phyloP scores from a whole-genome alignment of 2,329 filamentous ascomycete species.

The Penicillium sp. region DNA sequence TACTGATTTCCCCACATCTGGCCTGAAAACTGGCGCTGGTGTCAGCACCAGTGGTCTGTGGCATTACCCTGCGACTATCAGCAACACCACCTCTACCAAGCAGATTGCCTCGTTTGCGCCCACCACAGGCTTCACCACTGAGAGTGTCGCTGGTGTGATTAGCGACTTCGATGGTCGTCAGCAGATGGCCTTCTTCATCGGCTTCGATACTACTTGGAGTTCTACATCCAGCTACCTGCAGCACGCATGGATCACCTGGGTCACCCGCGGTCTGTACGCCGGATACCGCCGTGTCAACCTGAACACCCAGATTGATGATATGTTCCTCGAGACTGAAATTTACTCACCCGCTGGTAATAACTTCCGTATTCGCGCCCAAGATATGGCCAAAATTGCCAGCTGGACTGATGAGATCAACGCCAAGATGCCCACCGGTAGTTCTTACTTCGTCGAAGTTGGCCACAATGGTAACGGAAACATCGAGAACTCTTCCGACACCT shows the following conservation, averaged over 20 bases:
- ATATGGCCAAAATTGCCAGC: slow-evolving; percentile 49
- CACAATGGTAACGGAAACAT: slow-evolving; percentile 59
- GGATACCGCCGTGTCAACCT: slow-evolving; percentile 58
- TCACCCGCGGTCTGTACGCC: slow-evolving; percentile 58
- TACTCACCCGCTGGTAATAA: slow-evolving; percentile 50
- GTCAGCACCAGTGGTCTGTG: slow-evolving; percentile 55
- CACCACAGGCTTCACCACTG: slow-evolving; percentile 40
- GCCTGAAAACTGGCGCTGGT: slow-evolving; percentile 52
- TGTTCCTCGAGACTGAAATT: slow-evolving; percentile 56
- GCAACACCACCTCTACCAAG: slow-evolving; percentile 54
- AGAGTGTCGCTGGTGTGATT: slow-evolving; percentile 58
- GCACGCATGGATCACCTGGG: slow-evolving; percentile 63
- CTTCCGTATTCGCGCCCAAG: slow-evolving; percentile 52
- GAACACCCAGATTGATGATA: slow-evolving; percentile 62
- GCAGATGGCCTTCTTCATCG: slow-evolving; percentile 63
- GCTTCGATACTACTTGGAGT: slow-evolving; percentile 54
- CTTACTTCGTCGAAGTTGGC: slow-evolving; percentile 55
- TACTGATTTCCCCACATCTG: slow-evolving; percentile 55
- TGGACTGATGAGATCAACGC: slow-evolving; percentile 45
- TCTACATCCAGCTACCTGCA: slow-evolving; percentile 59
- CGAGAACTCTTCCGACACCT: slow-evolving; percentile 33
- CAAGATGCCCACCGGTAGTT: slow-evolving; percentile 54
- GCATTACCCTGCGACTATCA: slow-evolving; percentile 60
- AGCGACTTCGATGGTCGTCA: slow-evolving; percentile 58
- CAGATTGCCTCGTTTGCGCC: slow-evolving; percentile 55